Conservation (phyloP, 2,329 filamentous ascomycete genomes). For the Cordyceps cicadae region DNA sequence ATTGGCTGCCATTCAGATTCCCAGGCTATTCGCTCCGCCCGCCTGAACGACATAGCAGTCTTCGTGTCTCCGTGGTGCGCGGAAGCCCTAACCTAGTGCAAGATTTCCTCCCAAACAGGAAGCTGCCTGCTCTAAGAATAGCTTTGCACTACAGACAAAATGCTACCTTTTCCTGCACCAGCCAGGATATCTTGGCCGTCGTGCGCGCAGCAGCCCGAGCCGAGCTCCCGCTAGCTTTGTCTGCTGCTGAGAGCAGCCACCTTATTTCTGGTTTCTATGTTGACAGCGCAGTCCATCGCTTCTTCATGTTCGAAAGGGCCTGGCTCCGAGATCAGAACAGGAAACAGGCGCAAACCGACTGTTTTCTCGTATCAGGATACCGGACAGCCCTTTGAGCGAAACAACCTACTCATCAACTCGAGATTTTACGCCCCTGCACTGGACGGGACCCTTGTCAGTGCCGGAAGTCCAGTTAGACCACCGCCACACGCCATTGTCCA, state of each 20-base stretch:
- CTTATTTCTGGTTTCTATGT: background rate
- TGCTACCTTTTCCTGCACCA: background rate
- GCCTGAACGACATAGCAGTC: background rate
- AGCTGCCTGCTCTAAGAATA: conserved; percentile 13
- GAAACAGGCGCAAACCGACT: background rate
- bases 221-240: conserved; percentile 6
- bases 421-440: background rate
- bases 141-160: background rate
- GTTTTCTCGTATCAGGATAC: background rate
- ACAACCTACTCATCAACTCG: too few relatives aligned
- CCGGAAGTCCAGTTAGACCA: background rate
- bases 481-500: background rate
- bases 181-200: background rate
- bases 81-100: conserved; percentile 7
- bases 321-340: background rate
- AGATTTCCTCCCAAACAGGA: conserved; percentile 12
- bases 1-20: background rate
- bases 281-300: background rate
- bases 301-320: background rate
- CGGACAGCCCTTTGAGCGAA: background rate
- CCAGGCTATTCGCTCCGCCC: background rate
- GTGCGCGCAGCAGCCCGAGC: background rate
- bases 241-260: background rate
- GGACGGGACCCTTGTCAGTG: background rate
- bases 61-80: too few relatives aligned